These are phyloP conservation scores for Camellia sinensis DNA, from an alignment of 148 eudicot genomes.

Conservation along the genomic window DNA sequence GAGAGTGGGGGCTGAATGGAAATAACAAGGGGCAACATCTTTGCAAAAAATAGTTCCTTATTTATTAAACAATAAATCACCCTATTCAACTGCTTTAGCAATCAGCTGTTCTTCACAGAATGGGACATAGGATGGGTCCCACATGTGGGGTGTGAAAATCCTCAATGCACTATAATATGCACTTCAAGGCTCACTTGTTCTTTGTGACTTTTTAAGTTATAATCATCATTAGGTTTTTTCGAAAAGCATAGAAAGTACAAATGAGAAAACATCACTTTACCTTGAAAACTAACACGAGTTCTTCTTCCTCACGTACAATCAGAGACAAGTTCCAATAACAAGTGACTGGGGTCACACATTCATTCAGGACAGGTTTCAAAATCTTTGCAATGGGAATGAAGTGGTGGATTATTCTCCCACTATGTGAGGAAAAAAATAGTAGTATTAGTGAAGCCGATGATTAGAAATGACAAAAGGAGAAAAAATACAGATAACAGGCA, in stretches of 20 bases:
- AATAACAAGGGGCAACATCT: not conserved
- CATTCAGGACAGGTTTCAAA: conserved; percentile 77
- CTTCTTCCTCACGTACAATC: conserved; percentile 65
- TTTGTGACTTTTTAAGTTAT: not conserved
- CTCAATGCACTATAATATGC: not conserved
- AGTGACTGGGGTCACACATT: conserved; percentile 91
- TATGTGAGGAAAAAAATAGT: conserved; percentile 15
- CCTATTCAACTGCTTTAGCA: not conserved
- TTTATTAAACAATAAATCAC: not conserved
- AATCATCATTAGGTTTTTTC: not conserved
- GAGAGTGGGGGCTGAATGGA: too few relatives aligned
- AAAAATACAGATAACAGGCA: not conserved
- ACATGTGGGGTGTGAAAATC: too few relatives aligned
- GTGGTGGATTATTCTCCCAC: conserved; percentile 62
- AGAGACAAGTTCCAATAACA: conserved; percentile 91
- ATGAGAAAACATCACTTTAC: conserved; percentile 27
- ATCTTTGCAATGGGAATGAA: conserved; percentile 82
- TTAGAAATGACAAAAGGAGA: not conserved
- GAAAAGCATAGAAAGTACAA: too few relatives aligned
- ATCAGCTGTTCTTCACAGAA: too few relatives aligned
- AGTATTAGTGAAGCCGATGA: not conserved
- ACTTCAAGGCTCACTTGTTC: not conserved
- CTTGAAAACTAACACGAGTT: conserved; percentile 79
- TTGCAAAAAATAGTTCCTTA: not conserved
- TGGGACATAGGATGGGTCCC: too few relatives aligned